These are phyloP conservation scores for Kwoniella shivajii DNA, from an alignment of 1,284 basidiomycete species.

Conservation along the genomic window DNA sequence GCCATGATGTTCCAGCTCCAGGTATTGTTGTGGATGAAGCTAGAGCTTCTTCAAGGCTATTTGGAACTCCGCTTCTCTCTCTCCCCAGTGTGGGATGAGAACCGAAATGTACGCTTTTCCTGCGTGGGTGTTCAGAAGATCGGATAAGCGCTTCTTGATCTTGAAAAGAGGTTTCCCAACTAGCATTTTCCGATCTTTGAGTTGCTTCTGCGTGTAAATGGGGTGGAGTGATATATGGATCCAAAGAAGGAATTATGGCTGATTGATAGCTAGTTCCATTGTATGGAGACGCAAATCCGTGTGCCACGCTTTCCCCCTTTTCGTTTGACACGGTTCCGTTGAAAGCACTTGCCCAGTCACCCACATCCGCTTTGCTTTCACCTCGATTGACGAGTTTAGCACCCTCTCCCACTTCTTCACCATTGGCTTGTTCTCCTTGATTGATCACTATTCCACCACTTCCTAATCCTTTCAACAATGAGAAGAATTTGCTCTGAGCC, in stretches of 20 bases:
- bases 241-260: background rate
- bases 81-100: background rate
- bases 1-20: conserved; percentile 46
- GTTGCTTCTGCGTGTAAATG: background rate
- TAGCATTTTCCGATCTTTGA: background rate
- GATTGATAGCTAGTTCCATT: background rate
- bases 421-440: conserved; percentile 52
- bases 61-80: conserved; percentile 30
- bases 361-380: background rate
- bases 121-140: conserved; percentile 14
- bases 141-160: conserved; percentile 39
- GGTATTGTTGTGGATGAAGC: conserved; percentile 38
- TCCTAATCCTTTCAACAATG: conserved; percentile 80
- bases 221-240: background rate
- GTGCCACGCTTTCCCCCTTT: background rate
- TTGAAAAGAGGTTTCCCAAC: conserved; percentile 21
- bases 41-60: conserved; percentile 57
- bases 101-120: conserved; percentile 55
- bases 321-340: background rate
- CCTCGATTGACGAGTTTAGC: conserved; percentile 47
- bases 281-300: background rate
- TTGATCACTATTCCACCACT: conserved; percentile 82
- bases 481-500: conserved; percentile 81
- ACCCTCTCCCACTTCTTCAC: conserved; percentile 46
- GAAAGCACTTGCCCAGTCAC: conserved; percentile 25